Base-by-base conservation (phyloP, 83 land plant genomes). In the Picea abies region DNA sequence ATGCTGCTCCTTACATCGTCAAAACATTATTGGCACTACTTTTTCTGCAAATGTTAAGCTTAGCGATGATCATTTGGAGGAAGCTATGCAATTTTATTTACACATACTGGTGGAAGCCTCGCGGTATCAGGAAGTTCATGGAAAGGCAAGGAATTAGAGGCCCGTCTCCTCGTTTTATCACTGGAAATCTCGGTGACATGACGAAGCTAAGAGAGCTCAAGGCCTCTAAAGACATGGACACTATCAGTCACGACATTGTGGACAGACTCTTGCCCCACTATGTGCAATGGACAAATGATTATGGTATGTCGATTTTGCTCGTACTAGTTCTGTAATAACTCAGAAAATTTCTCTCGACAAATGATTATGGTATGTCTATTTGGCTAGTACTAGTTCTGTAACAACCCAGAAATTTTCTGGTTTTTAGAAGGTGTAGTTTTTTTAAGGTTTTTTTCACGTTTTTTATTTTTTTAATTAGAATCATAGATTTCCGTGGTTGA, bases 191-290 rank as follows among this genome's bases (percentile, higher is more conserved):
- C 41, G 0, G 29, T 11, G 93, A 95, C 68, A 85, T 95, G 83
- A 83, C 89, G n/a, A 11, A 81, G 17, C 76, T 93, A 63, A 80
- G 87, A 76, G 67, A 89, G 47, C 32, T 79, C 12, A 47, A 89
- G n/a, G 85, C 88, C 83, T 29, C 93, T 80, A 9, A 44, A 3
- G 94, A 92, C 89, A 84, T 90, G 92, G 66, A 79, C 17, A 25
- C 85, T 73, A 69, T 87, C 83, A 9, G 35, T 77, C 95, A 94
- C 61, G 90, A 95, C 84, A 86, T 86, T 83, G 89, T 91, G 23
- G 71, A 65, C 68, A 90, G 96, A 75, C 85, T 95, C 64, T 76
- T 91, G 14, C 96, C 98, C 0, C 91, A 90, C 87, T 95, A 81
- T 66, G 82, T 86, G 77, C 64, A 85, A 26, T 95, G 96, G 96